These are phyloP conservation scores for Ceratorhiza oryzae-sativae DNA, from an alignment of 1,284 basidiomycete species.

Conservation along the genomic window DNA sequence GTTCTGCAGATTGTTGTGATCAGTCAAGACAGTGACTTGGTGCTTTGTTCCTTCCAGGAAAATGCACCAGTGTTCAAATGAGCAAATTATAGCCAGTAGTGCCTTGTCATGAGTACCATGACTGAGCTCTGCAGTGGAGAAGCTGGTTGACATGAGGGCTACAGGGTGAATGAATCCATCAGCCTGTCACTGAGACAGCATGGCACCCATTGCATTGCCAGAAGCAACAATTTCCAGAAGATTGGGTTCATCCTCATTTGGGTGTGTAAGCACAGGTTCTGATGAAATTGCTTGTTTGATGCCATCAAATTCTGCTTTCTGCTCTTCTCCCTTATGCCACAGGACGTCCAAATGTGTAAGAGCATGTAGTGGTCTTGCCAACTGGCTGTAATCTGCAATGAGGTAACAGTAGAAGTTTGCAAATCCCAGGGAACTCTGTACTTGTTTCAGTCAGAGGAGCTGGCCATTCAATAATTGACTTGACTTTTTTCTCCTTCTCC, in stretches of 20 bases:
- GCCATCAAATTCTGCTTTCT: slow-evolving; percentile 45
- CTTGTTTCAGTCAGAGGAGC: slow-evolving; percentile 44
- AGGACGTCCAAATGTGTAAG: slow-evolving; percentile 43
- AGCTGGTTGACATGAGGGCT: slow-evolving; percentile 1
- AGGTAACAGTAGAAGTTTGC: slow-evolving; percentile 50
- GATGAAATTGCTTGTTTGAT: slow-evolving; percentile 42
- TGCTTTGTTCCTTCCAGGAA: slow-evolving; percentile 45
- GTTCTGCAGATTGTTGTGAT: slow-evolving; percentile 47
- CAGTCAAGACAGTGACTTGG: slow-evolving; percentile 43
- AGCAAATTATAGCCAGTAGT: slow-evolving; percentile 44
- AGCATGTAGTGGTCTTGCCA: slow-evolving; percentile 45
- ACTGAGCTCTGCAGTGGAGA: slow-evolving; percentile 48
- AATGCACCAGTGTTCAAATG: slow-evolving; percentile 45
- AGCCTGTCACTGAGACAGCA: slow-evolving; percentile 4
- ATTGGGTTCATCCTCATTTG: slow-evolving; percentile 7
- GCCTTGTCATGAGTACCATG: slow-evolving; percentile 52
- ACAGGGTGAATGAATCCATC: slow-evolving; percentile 20
- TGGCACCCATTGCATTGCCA: slow-evolving; percentile 17
- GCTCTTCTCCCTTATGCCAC: slow-evolving; percentile 41
- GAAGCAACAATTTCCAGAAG: slow-evolving; percentile 32
- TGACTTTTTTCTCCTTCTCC: slow-evolving; percentile 48
- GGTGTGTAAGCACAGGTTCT: slow-evolving; percentile 22
- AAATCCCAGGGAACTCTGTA: slow-evolving; percentile 50
- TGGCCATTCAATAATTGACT: slow-evolving; percentile 47
- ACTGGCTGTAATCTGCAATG: slow-evolving; percentile 47